Evolutionary conservation across 192 early-diverging fungal species (phyloP), one percentile per base, ranked within the genome.

Genomic region (Diversispora epigaea): DNA sequence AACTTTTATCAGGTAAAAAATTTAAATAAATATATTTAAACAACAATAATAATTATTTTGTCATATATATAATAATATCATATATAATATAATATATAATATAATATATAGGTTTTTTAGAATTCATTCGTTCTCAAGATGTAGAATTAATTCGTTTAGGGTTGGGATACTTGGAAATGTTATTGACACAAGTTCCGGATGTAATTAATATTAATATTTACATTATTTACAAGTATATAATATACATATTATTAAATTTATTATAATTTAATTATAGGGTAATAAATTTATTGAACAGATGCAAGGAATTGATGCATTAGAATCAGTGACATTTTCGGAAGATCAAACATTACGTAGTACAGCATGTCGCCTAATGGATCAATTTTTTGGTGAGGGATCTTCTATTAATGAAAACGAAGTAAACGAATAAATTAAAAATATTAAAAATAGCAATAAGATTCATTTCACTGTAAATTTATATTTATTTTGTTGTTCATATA

Each of bases 111-210:
- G 82, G 81, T 3, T 84, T 86, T 63, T 41, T 88, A 10, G 90
- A 88, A 32, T 89, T 90, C 81, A 49, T 90, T 57, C 79, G 81
- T 40, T 87, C 89, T 56, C 85, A 90, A 77, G 90, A 91, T 70
- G 68, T 78, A 3, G 85, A 90, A 64, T 80, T 90, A 39, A 87
- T 90, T 57, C 82, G 82, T 11, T 83, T 91, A 55, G 90, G 90
- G 7, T 75, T 89, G 22, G 84, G 84, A 17, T 91, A 88, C 57
- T 62, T 91, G 3, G 82, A 86, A 32, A 56, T 91, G 10, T 22
- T 88, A 32, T 80, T 89, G 58, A 84, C 81, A 61, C 84, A 78
- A 67, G 76, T 88, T 39, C 76, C 80, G 6, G 81, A 80, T 50
- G 82, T 81, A 6, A 46, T n/a, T n/a, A n/a, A n/a, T n/a, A n/a